Base-by-base conservation (phyloP, 257 asterid genomes). In the Oldenlandia corymbosa region DNA sequence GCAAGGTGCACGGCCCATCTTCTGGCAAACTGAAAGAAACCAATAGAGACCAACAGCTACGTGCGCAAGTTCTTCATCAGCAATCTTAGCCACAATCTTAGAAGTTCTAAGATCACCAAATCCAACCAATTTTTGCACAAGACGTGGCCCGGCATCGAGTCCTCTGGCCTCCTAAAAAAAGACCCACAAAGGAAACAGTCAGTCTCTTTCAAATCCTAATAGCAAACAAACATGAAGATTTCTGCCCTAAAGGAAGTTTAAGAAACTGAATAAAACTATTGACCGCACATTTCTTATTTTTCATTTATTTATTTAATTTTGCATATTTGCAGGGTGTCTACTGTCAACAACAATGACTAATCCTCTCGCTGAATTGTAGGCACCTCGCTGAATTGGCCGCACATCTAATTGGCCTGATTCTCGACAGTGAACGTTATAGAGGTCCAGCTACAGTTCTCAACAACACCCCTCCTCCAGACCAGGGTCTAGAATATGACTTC, bases 91-190 rank as follows among this genome's bases (percentile, higher is more conserved):
- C 62, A 89, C 97, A 43, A 92, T 89, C 67, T 72, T 79, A 59
- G 99, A 90, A 71, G 94, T 85, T 75, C 95, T 83, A 48, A 53
- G 75, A 78, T 92, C 97, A 51, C 99, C 97, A 69, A 82, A 92
- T 51, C 99, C 95, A 37, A 76, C 66, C 64, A 92, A 61, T 60
- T 85, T 92, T 71, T 85, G 84, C 72, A 89, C 91, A 34, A 92
- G 88, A 46, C 99, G 88, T 27, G 97, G 99, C 66, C 97, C 99
- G 23, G 99, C 99, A 72, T 92, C 99, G 28, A 92, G 86, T 16
- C 99, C 96, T 78, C 99, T 78, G 21, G 99, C 99, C 77, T 92
- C 99, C 99, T 89, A 74, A 20, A 69, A 58, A 14, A 24, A 53
- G 54, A 68, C 42, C 37, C n/a, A n/a, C n/a, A 65, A 20, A 65